Conservation (phyloP, 371 early-diverging fungal species). For the Mucor ambiguus region DNA sequence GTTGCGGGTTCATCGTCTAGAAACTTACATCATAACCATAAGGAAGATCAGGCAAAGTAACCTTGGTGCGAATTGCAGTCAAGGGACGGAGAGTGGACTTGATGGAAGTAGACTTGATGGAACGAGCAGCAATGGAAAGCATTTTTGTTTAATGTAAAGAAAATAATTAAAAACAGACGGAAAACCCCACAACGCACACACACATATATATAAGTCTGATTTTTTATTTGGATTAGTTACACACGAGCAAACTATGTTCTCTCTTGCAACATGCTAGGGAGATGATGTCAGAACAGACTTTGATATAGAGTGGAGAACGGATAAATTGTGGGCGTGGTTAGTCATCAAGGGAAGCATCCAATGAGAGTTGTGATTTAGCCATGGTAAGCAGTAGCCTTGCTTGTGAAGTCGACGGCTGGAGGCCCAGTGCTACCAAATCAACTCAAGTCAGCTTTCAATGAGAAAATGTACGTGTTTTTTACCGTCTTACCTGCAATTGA, state of each 20-base stretch:
- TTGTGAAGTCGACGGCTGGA: not conserved
- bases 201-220: not conserved
- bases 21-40: conserved; percentile 66
- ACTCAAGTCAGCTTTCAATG: not conserved
- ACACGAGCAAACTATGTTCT: not conserved
- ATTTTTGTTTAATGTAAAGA: conserved; percentile 21
- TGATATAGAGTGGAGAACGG: not conserved
- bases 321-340: conserved; percentile 1
- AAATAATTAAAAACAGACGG: conserved; percentile 4
- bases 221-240: conserved; percentile 10
- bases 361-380: conserved; percentile 10
- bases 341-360: conserved; percentile 7
- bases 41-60: conserved; percentile 76
- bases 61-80: conserved; percentile 61
- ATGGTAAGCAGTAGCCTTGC: conserved; percentile 8
- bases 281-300: conserved; percentile 18
- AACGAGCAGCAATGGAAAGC: conserved; percentile 53
- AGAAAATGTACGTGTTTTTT: not conserved
- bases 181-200: conserved; percentile 8
- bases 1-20: conserved; percentile 1
- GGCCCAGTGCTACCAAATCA: not conserved
- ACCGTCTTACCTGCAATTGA: conserved; percentile 7
- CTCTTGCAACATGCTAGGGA: not conserved
- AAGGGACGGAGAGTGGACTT: conserved; percentile 50
- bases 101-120: conserved; percentile 35